Conservation (phyloP, 2,329 filamentous ascomycete species). For the Aspergillus niger region DNA sequence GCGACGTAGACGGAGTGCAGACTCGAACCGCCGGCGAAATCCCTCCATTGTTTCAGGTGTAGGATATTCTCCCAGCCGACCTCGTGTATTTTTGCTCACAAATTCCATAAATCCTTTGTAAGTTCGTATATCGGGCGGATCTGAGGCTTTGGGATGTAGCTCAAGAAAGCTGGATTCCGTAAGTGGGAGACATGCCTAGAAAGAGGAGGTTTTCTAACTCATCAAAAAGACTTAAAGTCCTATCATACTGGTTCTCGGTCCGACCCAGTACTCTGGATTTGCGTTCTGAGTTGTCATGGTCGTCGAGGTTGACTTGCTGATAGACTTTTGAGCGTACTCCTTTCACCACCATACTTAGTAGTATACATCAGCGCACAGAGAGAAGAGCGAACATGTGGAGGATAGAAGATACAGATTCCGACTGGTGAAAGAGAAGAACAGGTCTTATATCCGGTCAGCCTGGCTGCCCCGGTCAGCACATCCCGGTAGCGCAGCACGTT, state of each 20-base stretch:
- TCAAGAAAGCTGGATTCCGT: neutral
- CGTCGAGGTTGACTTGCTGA: neutral
- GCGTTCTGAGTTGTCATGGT: neutral
- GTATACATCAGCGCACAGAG: neutral
- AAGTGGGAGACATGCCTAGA: neutral
- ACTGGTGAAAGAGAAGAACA: neutral
- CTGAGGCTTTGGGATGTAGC: neutral
- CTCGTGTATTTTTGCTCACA: neutral
- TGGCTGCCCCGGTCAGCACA: neutral
- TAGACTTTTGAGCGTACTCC: neutral
- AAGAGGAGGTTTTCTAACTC: neutral
- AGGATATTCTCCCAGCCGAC: neutral
- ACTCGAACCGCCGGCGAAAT: neutral
- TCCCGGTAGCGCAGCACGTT: neutral
- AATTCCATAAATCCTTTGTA: neutral
- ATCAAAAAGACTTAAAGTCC: neutral
- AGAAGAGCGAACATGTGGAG: neutral
- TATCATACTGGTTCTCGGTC: neutral
- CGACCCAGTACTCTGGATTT: neutral
- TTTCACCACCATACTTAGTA: neutral
- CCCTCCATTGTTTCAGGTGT: neutral
- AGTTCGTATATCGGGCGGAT: neutral
- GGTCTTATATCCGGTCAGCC: neutral
- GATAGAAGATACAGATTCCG: neutral
- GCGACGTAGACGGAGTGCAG: neutral